Evolutionary conservation across 176 grass and related monocot species (phyloP), one percentile per base, ranked within the genome.

Genomic region (Calamus simplicifolius): DNA sequence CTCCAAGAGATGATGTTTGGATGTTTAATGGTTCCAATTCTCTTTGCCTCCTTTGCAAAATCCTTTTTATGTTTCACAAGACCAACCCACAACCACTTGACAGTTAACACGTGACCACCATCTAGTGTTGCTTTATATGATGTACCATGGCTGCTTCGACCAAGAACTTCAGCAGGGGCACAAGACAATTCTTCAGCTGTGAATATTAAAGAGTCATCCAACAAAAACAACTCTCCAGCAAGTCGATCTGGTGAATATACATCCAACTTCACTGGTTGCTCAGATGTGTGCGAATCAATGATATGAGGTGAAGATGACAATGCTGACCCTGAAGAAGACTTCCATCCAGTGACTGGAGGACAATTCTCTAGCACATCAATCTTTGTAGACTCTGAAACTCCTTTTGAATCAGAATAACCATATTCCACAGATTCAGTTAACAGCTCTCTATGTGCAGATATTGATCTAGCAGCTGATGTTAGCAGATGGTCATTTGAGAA

Each of bases 401-500:
- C 82, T 72, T 85, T 85, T 63, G 83, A 73, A 72, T 85, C 75
- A 65, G 75, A 54, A 59, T 88, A 91, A 59, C 69, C 81, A 70
- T 82, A 88, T 68, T 80, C 84, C 61, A 91, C 71, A 68, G 84
- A 69, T 66, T 85, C 92, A 66, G 78, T 58, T 72, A 91, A 64
- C 27, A 91, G 68, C 57, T 97, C 92, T 69, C 87, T 90, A 67
- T 91, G 87, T 18, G 78, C 87, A 59, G 92, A 88, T 64, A 91
- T 79, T 69, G 87, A 79, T 82, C 92, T 90, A 69, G 78, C 73
- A 51, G 79, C 81, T 48, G 84, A 29, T 17, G 58, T 85, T 71
- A 95, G 64, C 18, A 95, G 68, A 84, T 86, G 82, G 23, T 95
- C 91, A 72, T 95, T 95, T 58, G 86, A 95, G 72, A 95, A 90